Conservation (phyloP, 768 basidiomycete genomes). For the Lactarius tabidus region DNA sequence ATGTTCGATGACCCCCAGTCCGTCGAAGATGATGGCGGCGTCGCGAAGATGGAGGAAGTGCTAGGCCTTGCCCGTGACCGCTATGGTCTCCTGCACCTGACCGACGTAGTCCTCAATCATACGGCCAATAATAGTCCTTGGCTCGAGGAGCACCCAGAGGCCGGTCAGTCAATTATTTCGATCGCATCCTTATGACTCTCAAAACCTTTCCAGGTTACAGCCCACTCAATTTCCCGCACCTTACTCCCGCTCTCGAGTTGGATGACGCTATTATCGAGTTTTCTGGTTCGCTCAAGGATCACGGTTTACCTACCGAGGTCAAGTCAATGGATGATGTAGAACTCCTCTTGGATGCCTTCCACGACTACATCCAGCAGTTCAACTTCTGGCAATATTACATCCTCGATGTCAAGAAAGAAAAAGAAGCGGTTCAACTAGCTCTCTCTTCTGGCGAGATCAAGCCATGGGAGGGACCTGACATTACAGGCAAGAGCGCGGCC, state of each 20-base stretch:
- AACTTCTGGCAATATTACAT: conserved; percentile 95
- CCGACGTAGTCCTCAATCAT: conserved; percentile 96
- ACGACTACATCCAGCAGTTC: conserved; percentile 54
- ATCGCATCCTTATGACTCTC: not conserved
- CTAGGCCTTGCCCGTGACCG: conserved; percentile 72
- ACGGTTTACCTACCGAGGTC: conserved; percentile 70
- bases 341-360: conserved; percentile 58
- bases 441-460: conserved; percentile 45
- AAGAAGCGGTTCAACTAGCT: conserved; percentile 50
- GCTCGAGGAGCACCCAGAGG: conserved; percentile 92
- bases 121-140: conserved; percentile 93
- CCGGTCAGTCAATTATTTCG: conserved; percentile 51
- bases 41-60: conserved; percentile 55
- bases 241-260: conserved; percentile 87
- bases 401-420: conserved; percentile 67
- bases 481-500: conserved; percentile 54
- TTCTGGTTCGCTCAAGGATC: conserved; percentile 57
- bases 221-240: conserved; percentile 85
- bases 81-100: conserved; percentile 84
- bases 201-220: conserved; percentile 62
- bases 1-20: conserved; percentile 48
- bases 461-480: conserved; percentile 57
- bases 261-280: conserved; percentile 84
- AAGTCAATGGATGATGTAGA: conserved; percentile 65
- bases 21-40: conserved; percentile 46